Evolutionary conservation across 306 rosid genomes (phyloP).

Genomic region (Nissolia schottii): DNA sequence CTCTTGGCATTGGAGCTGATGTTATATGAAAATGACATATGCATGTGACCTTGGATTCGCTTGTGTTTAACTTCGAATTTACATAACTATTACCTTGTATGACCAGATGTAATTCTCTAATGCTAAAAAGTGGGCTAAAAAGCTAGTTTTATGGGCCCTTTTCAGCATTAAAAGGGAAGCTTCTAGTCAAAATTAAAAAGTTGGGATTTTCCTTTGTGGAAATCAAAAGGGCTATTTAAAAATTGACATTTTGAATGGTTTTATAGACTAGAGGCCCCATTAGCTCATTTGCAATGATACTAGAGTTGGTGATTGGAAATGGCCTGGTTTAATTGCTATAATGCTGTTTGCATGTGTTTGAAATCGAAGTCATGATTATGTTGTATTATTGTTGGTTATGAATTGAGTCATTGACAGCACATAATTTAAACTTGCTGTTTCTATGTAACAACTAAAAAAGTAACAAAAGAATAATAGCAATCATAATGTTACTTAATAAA

Average conservation of each 20-base stretch:
- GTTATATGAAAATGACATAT: too few relatives aligned
- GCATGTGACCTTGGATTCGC: conserved; percentile 33
- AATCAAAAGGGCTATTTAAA: conserved; percentile 8
- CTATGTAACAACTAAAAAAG: not conserved
- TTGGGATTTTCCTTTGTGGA: not conserved
- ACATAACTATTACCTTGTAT: not conserved
- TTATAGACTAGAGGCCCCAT: conserved; percentile 7
- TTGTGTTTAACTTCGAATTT: not conserved
- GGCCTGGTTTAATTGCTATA: not conserved
- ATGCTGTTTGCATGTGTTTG: not conserved
- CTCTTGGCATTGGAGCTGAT: too few relatives aligned
- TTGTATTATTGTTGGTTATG: not conserved
- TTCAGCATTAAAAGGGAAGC: not conserved
- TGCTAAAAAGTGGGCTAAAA: conserved; percentile 10
- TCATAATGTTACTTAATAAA: not conserved
- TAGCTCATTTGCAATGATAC: conserved; percentile 8
- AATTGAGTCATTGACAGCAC: not conserved
- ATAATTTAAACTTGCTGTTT: not conserved
- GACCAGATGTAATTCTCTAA: not conserved
- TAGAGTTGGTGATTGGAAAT: not conserved
- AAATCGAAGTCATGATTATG: not conserved
- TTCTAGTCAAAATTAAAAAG: conserved; percentile 6
- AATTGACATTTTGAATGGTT: conserved; percentile 2
- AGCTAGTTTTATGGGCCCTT: conserved; percentile 17
- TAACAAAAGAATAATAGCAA: conserved; percentile 5